phyloP scores from a whole-genome alignment of 371 early-diverging fungal genomes.

The Mucor velutinosus region DNA sequence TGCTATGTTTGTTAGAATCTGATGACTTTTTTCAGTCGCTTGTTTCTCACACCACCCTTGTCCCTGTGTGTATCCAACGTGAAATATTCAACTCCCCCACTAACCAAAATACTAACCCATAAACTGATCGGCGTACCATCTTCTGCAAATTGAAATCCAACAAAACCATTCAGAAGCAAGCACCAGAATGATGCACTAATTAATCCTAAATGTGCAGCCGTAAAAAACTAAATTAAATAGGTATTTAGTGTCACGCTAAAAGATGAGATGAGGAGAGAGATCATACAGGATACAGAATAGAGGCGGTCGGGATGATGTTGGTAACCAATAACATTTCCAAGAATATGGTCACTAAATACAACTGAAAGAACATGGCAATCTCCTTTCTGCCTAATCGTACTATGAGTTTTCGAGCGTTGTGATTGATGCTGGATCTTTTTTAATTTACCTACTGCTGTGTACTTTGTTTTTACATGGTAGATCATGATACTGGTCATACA shows the following conservation, averaged over 20 bases:
- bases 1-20: slow-evolving; percentile 2
- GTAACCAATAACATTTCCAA: slow-evolving; percentile 80
- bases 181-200: slow-evolving; percentile 78
- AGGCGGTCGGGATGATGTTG: slow-evolving; percentile 80
- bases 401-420: not conserved
- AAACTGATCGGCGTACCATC: slow-evolving; percentile 81
- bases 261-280: not conserved
- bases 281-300: slow-evolving; percentile 71
- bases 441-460: slow-evolving; percentile 84
- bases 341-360: slow-evolving; percentile 71
- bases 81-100: not conserved
- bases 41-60: slow-evolving; percentile 29
- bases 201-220: slow-evolving; percentile 75
- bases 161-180: slow-evolving; percentile 86
- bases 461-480: slow-evolving; percentile 86
- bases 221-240: slow-evolving; percentile 64
- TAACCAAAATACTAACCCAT: slow-evolving; percentile 38
- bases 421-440: not conserved
- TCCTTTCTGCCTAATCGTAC: slow-evolving; percentile 74
- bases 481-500: slow-evolving; percentile 91
- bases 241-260: slow-evolving; percentile 8
- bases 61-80: not conserved
- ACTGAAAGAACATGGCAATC: slow-evolving; percentile 89
- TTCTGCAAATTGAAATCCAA: slow-evolving; percentile 91
- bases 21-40: slow-evolving; percentile 7